Conservation (phyloP, 75 land plant genomes). For the Isoetes taiwanensis region DNA sequence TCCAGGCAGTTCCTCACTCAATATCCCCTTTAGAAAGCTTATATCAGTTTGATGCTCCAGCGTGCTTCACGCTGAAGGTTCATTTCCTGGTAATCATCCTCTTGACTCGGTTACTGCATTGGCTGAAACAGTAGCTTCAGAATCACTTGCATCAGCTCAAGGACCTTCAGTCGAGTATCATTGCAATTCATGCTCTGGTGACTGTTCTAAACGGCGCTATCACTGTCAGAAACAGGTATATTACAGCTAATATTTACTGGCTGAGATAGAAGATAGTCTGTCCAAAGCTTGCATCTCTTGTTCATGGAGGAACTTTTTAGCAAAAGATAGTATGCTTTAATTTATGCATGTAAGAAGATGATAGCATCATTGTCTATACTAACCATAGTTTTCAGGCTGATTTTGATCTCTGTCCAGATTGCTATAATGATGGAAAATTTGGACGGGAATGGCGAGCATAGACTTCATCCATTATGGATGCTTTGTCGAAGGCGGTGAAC, state of each 20-base stretch:
- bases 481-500: slow-evolving; percentile 50
- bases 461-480: slow-evolving; percentile 94
- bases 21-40: slow-evolving; percentile 33
- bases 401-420: slow-evolving; percentile 86
- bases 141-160: slow-evolving; percentile 38
- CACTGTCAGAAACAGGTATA: slow-evolving; percentile 93
- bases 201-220: slow-evolving; percentile 84
- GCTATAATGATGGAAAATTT: slow-evolving; percentile 80
- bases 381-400: slow-evolving; percentile 66
- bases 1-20: slow-evolving; percentile 13
- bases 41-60: slow-evolving; percentile 49
- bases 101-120: neutral
- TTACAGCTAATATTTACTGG: too few relatives aligned
- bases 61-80: slow-evolving; percentile 11
- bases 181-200: slow-evolving; percentile 89
- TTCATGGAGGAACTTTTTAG: too few relatives aligned
- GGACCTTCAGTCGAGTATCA: slow-evolving; percentile 87
- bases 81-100: neutral
- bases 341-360: too few relatives aligned
- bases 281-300: too few relatives aligned
- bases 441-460: slow-evolving; percentile 63
- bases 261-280: too few relatives aligned
- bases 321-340: too few relatives aligned
- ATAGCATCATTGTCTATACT: too few relatives aligned
- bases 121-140: slow-evolving; percentile 43